Evolutionary conservation across 164 flowering plant species (phyloP).

Genomic region (Nymphaea colorata): DNA sequence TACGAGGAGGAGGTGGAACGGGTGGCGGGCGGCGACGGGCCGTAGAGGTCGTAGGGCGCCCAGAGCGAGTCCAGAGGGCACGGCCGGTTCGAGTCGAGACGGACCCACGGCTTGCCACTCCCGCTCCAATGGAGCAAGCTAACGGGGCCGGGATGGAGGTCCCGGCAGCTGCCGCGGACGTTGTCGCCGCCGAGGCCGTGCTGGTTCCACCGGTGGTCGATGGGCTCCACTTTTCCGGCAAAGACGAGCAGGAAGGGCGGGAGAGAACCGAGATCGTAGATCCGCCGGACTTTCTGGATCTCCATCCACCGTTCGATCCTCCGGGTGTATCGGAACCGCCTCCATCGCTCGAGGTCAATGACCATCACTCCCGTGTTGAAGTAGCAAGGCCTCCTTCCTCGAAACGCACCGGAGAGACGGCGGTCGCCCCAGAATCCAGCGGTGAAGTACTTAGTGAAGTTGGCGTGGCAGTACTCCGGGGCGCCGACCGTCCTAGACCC

Average conservation of each 20-base stretch:
- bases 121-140: slow-evolving; percentile 96
- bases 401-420: slow-evolving; percentile 12
- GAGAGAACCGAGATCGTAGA: slow-evolving; percentile 89
- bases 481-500: slow-evolving; percentile 17
- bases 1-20: background rate
- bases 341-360: slow-evolving; percentile 76
- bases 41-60: slow-evolving; percentile 79
- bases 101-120: slow-evolving; percentile 89
- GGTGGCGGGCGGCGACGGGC: slow-evolving; percentile 10
- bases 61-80: slow-evolving; percentile 83
- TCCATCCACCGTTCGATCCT: slow-evolving; percentile 95
- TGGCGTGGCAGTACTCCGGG: slow-evolving; percentile 33
- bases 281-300: slow-evolving; percentile 67
- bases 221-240: slow-evolving; percentile 88
- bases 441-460: slow-evolving; percentile 27
- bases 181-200: slow-evolving; percentile 96
- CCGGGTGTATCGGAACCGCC: slow-evolving; percentile 59
- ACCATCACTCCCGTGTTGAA: slow-evolving; percentile 99
- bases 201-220: slow-evolving; percentile 95
- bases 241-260: slow-evolving; percentile 89
- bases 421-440: slow-evolving; percentile 17
- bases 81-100: slow-evolving; percentile 56
- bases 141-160: slow-evolving; percentile 85
- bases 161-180: slow-evolving; percentile 77
- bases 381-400: slow-evolving; percentile 56